phyloP scores from a whole-genome alignment of 495 filamentous ascomycete species.

The Aspergillus sparsus region DNA sequence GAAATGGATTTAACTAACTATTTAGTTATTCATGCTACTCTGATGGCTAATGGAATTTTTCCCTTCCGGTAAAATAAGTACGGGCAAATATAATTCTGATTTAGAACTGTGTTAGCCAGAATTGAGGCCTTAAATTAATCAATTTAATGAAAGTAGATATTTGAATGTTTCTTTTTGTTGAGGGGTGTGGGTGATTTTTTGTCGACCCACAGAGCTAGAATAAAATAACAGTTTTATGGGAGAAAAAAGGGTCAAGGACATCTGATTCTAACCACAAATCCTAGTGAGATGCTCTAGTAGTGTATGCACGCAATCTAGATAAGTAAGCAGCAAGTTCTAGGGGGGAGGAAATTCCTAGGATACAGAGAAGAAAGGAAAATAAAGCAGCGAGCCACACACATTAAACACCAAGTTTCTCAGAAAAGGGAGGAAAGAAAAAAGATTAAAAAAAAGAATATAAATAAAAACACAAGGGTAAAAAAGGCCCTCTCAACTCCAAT shows the following conservation, averaged over 20 bases:
- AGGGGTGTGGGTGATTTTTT: too few species aligned
- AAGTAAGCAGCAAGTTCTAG: background rate
- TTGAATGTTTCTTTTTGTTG: too few species aligned
- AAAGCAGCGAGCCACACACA: background rate
- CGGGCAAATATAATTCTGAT: too few species aligned
- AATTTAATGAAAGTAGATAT: too few species aligned
- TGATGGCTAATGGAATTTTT: too few species aligned
- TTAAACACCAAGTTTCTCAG: background rate
- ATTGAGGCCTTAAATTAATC: too few species aligned
- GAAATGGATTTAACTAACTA: too few species aligned
- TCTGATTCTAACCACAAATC: slow-evolving; percentile 1
- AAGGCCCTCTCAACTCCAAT: slow-evolving; percentile 8
- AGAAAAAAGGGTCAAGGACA: background rate
- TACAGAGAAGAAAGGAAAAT: background rate
- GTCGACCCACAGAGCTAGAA: too few species aligned
- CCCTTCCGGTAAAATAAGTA: too few species aligned
- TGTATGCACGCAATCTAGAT: background rate
- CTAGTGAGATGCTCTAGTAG: slow-evolving; percentile 1
- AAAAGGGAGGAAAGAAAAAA: background rate
- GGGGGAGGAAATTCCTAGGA: background rate
- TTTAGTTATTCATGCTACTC: too few species aligned
- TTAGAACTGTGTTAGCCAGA: too few species aligned
- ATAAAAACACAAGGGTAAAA: background rate
- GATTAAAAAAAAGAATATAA: slow-evolving; percentile 1
- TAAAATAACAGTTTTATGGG: too few species aligned